These are phyloP conservation scores for Phytophthora pini DNA, from an alignment of 352 stramenopile species.

Conservation along the genomic window DNA sequence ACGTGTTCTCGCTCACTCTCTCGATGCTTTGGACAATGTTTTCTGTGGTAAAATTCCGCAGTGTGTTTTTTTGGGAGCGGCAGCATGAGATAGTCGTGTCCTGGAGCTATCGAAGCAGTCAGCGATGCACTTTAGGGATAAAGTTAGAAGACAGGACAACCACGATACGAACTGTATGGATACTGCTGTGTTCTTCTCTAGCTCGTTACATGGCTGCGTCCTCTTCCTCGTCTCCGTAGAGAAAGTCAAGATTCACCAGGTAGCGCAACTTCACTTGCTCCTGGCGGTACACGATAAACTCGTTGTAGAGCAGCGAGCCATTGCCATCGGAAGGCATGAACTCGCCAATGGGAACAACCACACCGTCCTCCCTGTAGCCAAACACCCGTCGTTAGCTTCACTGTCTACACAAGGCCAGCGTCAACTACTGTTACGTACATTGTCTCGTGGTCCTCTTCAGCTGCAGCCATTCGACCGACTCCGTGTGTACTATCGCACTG, in stretches of 20 bases:
- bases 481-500: constrained; percentile 60
- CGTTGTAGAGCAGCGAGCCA: constrained; percentile 73
- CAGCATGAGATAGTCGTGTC: constrained; percentile 27
- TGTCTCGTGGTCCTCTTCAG: constrained; percentile 48
- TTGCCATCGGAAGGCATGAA: constrained; percentile 56
- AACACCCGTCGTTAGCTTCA: not conserved
- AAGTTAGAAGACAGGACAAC: constrained; percentile 50
- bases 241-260: constrained; percentile 60
- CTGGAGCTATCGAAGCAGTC: constrained; percentile 35
- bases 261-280: constrained; percentile 77
- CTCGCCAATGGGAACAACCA: constrained; percentile 63
- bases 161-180: constrained; percentile 21
- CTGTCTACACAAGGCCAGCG: too few species aligned
- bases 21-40: constrained; percentile 31
- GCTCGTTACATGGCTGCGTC: constrained; percentile 9
- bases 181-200: constrained; percentile 25
- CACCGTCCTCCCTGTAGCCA: constrained; percentile 46
- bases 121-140: constrained; percentile 46
- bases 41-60: constrained; percentile 22
- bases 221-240: constrained; percentile 43
- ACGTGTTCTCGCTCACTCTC: constrained; percentile 15
- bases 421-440: constrained; percentile 35
- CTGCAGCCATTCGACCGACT: constrained; percentile 61
- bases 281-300: constrained; percentile 77
- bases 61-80: constrained; percentile 19